Evolutionary conservation across 768 basidiomycete genomes (phyloP).

Genomic region (Macrolepiota albuminosa): DNA sequence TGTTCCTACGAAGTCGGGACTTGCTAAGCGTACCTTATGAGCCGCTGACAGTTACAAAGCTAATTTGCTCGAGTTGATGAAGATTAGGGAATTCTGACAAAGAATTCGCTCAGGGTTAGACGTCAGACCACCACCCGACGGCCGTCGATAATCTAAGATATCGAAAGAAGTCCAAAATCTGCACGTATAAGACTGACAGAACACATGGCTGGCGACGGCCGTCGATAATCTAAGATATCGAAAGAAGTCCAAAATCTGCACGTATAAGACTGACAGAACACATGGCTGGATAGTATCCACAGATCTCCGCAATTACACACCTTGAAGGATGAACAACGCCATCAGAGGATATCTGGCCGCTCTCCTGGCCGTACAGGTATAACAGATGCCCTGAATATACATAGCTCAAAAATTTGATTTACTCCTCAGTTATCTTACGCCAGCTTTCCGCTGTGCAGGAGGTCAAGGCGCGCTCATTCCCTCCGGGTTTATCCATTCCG

Average conservation of each 20-base stretch:
- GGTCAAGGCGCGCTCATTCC: conserved; percentile 2
- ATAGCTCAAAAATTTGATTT: neutral
- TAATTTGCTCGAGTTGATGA: neutral
- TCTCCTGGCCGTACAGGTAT: neutral
- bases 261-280: neutral
- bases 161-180: neutral
- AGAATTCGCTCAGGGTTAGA: too few species aligned
- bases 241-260: neutral
- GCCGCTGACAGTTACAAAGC: neutral
- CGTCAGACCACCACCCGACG: neutral
- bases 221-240: neutral
- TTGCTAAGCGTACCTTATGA: neutral
- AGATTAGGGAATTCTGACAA: neutral
- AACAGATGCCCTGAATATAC: neutral
- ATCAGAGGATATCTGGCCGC: neutral
- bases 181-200: neutral
- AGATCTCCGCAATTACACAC: neutral
- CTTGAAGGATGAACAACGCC: neutral
- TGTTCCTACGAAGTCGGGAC: neutral
- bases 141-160: neutral
- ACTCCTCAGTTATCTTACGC: neutral
- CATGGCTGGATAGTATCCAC: too few species aligned
- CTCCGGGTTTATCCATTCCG: conserved; percentile 12
- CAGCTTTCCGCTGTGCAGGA: neutral
- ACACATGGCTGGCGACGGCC: too few species aligned